These are phyloP conservation scores for Fusarium drepaniforme DNA, from an alignment of 2,329 filamentous ascomycete genomes.

Conservation along the genomic window DNA sequence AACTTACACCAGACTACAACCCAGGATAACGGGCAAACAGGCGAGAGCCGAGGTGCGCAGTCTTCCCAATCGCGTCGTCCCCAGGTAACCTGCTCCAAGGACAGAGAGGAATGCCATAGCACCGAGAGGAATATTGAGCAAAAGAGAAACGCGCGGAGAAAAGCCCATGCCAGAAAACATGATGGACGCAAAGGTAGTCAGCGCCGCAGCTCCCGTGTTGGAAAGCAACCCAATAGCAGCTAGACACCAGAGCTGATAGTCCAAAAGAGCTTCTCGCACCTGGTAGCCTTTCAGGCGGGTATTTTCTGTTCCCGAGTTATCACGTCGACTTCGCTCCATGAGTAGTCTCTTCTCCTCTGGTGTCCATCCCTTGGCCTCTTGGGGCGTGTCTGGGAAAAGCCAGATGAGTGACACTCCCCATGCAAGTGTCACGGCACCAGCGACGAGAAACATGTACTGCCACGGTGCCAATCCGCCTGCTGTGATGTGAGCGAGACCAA, in stretches of 20 bases:
- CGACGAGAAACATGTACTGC: neutral
- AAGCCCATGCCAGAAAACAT: neutral
- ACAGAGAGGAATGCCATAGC: neutral
- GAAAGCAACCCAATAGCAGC: neutral
- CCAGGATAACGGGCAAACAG: neutral
- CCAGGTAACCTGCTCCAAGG: neutral
- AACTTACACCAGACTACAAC: neutral
- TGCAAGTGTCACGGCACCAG: neutral
- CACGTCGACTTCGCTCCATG: neutral
- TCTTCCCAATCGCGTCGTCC: neutral
- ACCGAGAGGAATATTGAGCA: neutral
- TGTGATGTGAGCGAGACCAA: neutral
- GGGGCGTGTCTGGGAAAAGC: neutral
- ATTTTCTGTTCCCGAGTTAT: neutral
- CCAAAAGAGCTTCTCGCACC: neutral
- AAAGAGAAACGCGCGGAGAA: neutral
- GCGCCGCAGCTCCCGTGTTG: neutral
- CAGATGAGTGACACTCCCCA: neutral
- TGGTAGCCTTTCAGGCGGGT: neutral
- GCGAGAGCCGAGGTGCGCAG: neutral
- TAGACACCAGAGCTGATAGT: neutral
- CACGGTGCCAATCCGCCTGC: neutral
- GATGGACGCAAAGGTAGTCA: neutral
- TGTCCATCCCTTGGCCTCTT: neutral
- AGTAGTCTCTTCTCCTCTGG: neutral